Percentiles rank a stretch among this genome's conserved stretches.
These are phyloP conservation scores for Fusarium camptoceras DNA, from an alignment of 2,329 filamentous ascomycete genomes.

Conservation along the genomic window DNA sequence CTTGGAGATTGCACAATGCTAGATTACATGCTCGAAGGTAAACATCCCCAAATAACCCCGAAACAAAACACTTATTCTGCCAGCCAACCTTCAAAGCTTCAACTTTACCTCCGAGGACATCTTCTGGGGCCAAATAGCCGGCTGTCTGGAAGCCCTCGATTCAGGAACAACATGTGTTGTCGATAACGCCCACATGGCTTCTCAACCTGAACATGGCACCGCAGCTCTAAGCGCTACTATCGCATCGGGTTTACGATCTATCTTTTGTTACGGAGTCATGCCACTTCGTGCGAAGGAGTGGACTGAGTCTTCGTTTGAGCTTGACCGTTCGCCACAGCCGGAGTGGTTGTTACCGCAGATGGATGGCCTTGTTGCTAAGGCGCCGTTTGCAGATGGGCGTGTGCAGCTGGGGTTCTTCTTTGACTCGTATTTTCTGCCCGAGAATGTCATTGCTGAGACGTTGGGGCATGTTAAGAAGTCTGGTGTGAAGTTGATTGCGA, in stretches of 20 bases:
- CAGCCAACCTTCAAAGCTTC: conserved; percentile 16
- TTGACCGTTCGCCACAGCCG: neutral
- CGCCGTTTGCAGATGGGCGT: conserved; percentile 5
- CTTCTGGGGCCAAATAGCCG: conserved; percentile 18
- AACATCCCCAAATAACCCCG: fast-evolving
- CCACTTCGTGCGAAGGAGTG: neutral
- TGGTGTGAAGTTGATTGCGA: conserved; percentile 1
- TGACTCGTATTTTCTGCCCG: conserved; percentile 9
- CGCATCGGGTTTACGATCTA: neutral
- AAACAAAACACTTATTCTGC: fast-evolving
- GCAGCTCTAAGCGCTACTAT: conserved; percentile 4
- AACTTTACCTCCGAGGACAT: neutral
- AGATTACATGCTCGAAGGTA: conserved; percentile 16
- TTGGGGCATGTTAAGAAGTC: neutral
- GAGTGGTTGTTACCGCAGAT: conserved; percentile 15
- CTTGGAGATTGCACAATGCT: conserved; percentile 14
- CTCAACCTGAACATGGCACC: neutral
- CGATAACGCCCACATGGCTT: conserved; percentile 10
- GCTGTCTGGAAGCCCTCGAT: conserved; percentile 1
- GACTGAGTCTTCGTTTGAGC: conserved; percentile 13
- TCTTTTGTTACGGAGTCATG: conserved; percentile 8
- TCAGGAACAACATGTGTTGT: conserved; percentile 12
- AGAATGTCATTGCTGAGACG: neutral
- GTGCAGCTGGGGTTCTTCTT: conserved; percentile 1
- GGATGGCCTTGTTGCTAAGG: neutral